Evolutionary conservation across 2,329 filamentous ascomycete genomes (phyloP).

Genomic region (Aspergillus tubingensis): DNA sequence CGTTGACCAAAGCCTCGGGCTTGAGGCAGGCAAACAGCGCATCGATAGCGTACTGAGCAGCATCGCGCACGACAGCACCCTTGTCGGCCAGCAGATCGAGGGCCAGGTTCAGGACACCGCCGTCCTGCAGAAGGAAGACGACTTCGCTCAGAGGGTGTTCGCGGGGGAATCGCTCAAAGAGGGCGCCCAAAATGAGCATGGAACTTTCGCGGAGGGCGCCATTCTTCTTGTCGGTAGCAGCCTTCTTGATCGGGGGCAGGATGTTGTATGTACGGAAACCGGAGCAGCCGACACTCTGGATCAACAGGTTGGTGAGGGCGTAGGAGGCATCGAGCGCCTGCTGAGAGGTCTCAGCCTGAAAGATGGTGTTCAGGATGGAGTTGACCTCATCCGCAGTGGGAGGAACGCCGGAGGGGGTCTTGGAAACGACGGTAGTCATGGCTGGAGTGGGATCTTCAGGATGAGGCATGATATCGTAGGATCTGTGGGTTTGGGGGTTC

Average conservation of each 20-base stretch:
- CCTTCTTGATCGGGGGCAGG: constrained; percentile 68
- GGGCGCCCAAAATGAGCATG: constrained; percentile 89
- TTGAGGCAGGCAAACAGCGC: constrained; percentile 78
- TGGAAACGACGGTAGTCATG: constrained; percentile 52
- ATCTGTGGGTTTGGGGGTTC: background rate
- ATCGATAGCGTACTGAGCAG: constrained; percentile 91
- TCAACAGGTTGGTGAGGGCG: constrained; percentile 63
- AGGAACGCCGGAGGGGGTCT: constrained; percentile 49
- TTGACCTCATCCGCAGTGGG: constrained; percentile 68
- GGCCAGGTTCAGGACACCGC: constrained; percentile 68
- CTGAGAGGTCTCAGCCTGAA: constrained; percentile 68
- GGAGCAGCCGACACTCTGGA: constrained; percentile 65
- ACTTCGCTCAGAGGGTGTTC: constrained; percentile 78
- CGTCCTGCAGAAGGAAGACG: constrained; percentile 78
- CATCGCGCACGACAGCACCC: constrained; percentile 81
- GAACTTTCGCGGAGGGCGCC: constrained; percentile 81
- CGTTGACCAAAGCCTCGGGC: constrained; percentile 79
- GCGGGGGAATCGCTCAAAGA: constrained; percentile 85
- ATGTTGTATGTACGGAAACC: constrained; percentile 65
- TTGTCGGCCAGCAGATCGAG: constrained; percentile 91
- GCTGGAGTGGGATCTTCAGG: constrained; percentile 41
- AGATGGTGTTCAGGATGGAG: constrained; percentile 66
- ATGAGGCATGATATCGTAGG: constrained; percentile 47
- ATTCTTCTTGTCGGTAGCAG: constrained; percentile 91
- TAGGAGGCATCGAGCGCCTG: constrained; percentile 70